Evolutionary conservation across 2,329 filamentous ascomycete genomes (phyloP).

Genomic region (Fusarium sp.): DNA sequence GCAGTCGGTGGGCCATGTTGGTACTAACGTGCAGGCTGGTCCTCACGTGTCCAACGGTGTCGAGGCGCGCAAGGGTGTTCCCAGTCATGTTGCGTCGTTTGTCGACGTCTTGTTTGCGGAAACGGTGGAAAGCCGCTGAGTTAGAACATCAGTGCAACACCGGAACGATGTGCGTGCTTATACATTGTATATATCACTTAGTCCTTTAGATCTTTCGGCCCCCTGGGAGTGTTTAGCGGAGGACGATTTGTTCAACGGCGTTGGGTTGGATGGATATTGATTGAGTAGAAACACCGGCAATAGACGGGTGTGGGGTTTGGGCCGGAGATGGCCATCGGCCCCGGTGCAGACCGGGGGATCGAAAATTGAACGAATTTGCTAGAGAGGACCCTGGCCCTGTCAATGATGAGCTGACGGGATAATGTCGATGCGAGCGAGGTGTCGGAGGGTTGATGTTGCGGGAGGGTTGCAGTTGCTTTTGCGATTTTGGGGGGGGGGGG

Average conservation of each 20-base stretch:
- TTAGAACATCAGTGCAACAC: not conserved
- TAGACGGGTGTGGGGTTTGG: not conserved
- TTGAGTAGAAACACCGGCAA: not conserved
- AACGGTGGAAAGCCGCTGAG: constrained; percentile 44
- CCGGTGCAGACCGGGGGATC: not conserved
- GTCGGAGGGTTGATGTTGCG: not conserved
- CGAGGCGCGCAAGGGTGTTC: constrained; percentile 29
- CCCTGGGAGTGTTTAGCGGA: not conserved
- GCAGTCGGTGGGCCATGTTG: constrained; percentile 45
- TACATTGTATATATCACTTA: not conserved
- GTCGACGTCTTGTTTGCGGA: constrained; percentile 47
- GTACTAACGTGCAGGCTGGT: constrained; percentile 42
- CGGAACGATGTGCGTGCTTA: not conserved
- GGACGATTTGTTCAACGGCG: constrained; percentile 12
- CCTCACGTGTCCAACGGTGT: constrained; percentile 30
- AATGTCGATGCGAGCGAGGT: constrained; percentile 3
- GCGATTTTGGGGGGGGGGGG: constrained; percentile 18
- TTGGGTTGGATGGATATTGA: constrained; percentile 10
- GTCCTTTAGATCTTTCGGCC: too few species aligned
- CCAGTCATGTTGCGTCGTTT: constrained; percentile 39
- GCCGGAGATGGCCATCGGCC: not conserved
- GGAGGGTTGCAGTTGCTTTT: constrained; percentile 8
- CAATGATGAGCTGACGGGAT: constrained; percentile 3
- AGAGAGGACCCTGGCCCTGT: not conserved
- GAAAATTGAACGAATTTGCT: constrained; percentile 3